Base-by-base conservation (phyloP, 2,329 filamentous ascomycete species). In the Fusarium sp. region DNA sequence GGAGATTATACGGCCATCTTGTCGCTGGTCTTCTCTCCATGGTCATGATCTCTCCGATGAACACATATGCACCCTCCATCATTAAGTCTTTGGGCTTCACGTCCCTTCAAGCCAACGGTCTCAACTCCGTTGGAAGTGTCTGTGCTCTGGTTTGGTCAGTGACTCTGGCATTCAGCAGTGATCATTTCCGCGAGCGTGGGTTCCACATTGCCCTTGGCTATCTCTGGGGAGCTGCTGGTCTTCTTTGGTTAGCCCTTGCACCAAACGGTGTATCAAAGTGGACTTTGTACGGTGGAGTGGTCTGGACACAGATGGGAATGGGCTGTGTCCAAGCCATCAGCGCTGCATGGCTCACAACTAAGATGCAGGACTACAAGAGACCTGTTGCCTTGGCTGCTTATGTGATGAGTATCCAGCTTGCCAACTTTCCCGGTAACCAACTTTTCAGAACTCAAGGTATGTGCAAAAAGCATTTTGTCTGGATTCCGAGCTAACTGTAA, bases 241-340 rank as follows among this genome's bases (percentile, higher is more conserved):
- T 76, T 1, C 50, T 76, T 0, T 77, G 75, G 75, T 54, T 77
- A 8, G 75, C 72, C 1, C 33, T 76, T 6, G 75, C 75, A 9
- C 73, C 74, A 4, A 23, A 47, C 3, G 41, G 28, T 1, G 75
- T 74, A 1, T 50, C 64, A 0, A 76, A 74, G 50, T 75, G 75
- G 72, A 62, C 59, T 8, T 53, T 77, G 5, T 77, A 76, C 5
- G 75, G 74, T 0, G 75, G 75, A 4, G 73, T 77, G 0, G 71
- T 77, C 0, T 76, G 75, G 75, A 76, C 73, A 0, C 75, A 77
- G 10, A 76, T 76, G 75, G 73, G 75, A 7, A 77, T 77, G 75
- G 75, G 75, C 10, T 75, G 58, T 11, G 75, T 65, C 1, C 75
- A 77, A 28, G 75, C 75, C 16, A 77, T 77, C 49, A 76, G 69